These are phyloP conservation scores for Urochloa ruziziensis DNA, from an alignment of 176 grass and related monocot genomes.

Conservation along the genomic window DNA sequence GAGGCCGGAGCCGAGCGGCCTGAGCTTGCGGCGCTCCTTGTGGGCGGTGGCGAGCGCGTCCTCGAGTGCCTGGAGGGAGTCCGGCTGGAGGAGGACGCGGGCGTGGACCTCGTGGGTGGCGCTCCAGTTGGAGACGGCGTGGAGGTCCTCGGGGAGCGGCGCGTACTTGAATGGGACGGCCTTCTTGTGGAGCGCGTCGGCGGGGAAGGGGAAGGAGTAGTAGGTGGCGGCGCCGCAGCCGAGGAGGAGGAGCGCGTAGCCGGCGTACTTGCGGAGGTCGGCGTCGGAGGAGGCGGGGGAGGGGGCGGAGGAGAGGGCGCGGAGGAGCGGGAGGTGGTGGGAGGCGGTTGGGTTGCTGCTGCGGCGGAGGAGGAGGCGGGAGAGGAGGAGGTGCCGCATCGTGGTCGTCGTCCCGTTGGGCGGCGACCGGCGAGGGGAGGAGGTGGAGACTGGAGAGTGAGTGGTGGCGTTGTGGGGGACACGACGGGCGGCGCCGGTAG, in stretches of 20 bases:
- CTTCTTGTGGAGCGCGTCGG: slow-evolving; percentile 79
- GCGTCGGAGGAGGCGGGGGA: not conserved
- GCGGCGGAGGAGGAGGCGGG: slow-evolving; percentile 48
- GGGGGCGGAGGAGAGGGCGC: slow-evolving; percentile 33
- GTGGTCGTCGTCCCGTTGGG: not conserved
- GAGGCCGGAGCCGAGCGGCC: slow-evolving; percentile 76
- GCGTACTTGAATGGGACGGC: slow-evolving; percentile 80
- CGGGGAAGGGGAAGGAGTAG: slow-evolving; percentile 70
- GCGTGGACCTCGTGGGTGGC: slow-evolving; percentile 90
- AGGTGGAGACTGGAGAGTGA: not conserved
- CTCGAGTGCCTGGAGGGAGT: slow-evolving; percentile 67
- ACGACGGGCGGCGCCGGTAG: not conserved
- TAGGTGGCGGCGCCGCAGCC: slow-evolving; percentile 68
- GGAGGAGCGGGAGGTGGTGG: slow-evolving; percentile 27
- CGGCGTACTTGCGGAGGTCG: slow-evolving; percentile 15
- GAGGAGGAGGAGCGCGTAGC: slow-evolving; percentile 18
- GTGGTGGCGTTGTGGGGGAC: not conserved
- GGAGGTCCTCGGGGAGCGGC: slow-evolving; percentile 77
- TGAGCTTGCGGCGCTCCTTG: slow-evolving; percentile 58
- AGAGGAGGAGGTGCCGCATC: slow-evolving; percentile 64
- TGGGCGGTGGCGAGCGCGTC: slow-evolving; percentile 51
- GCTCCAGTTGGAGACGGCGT: slow-evolving; percentile 90
- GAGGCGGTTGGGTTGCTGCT: not conserved
- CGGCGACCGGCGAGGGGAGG: not conserved
- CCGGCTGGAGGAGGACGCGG: slow-evolving; percentile 78